Evolutionary conservation across 192 early-diverging fungal genomes (phyloP), one percentile per base, ranked within the genome.

Genomic region (Podila horticola): DNA sequence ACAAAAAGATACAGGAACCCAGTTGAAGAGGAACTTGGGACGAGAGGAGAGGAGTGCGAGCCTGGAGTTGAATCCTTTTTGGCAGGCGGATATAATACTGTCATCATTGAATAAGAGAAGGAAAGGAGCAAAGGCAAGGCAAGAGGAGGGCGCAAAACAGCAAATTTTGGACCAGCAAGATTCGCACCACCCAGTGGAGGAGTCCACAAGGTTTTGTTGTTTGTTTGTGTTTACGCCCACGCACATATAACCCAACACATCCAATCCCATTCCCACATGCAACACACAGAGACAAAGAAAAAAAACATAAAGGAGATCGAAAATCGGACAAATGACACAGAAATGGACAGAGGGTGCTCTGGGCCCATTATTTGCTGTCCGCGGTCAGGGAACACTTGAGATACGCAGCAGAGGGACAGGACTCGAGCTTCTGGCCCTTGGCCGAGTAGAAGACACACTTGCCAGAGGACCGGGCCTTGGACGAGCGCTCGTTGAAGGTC

Each of bases 401-500:
- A 63, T 81, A 81, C 19, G 68, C 64, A 34, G 65, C 84, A 30
- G 82, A 74, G 13, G 76, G 72, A 73, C 70, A 86, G 71, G 85
- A 70, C 22, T 72, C 66, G 33, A 74, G 61, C 67, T 71, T 71
- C 33, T 79, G 33, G n/a, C 91, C 91, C 49, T 71, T 48, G 36
- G 84, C 75, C 20, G 91, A 91, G 69, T 88, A 93, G 74, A 92
- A 94, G 8, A 87, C 75, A 62, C 90, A 91, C 57, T 87, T 79
- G 13, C 91, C 90, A 64, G 87, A 88, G 51, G 83, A 84, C 19
- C 92, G 86, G 4, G 89, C 85, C 55, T 74, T 82, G 15, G 94
- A 94, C 0, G 95, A 96, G 8, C 74, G 69, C 74, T 95, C 93
- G 66, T 94, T 90, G 83, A 96, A 98, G 12, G 93, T 95, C 72